These are phyloP conservation scores for Pythium pectinolyticum DNA, from an alignment of 352 stramenopile genomes.

Conservation along the genomic window DNA sequence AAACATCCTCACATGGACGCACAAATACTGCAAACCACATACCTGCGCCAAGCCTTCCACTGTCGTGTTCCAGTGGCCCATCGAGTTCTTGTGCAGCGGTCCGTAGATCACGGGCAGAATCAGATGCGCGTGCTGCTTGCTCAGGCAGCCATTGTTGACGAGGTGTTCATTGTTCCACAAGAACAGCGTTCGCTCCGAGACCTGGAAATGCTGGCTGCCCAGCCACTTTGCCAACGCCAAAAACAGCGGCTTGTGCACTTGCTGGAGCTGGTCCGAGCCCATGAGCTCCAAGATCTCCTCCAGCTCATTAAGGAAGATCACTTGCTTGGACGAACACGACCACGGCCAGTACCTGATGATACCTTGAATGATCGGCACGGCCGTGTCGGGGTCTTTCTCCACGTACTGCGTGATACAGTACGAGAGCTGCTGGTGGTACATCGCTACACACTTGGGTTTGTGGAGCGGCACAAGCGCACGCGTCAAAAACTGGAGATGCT, in stretches of 20 bases:
- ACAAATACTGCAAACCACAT: not conserved
- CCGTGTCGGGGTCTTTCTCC: constrained; percentile 97
- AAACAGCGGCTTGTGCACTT: constrained; percentile 81
- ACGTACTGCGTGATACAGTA: constrained; percentile 99
- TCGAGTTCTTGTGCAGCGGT: constrained; percentile 82
- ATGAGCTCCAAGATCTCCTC: constrained; percentile 98
- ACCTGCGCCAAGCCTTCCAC: constrained; percentile 90
- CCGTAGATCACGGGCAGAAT: constrained; percentile 96
- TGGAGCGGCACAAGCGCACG: constrained; percentile 96
- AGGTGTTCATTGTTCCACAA: constrained; percentile 99
- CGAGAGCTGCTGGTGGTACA: constrained; percentile 98
- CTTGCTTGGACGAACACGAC: constrained; percentile 87
- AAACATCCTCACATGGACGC: not conserved
- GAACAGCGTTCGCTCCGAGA: constrained; percentile 96
- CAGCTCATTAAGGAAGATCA: constrained; percentile 97
- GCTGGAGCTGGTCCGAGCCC: constrained; percentile 71
- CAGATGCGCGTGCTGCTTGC: constrained; percentile 89
- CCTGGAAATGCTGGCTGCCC: constrained; percentile 95
- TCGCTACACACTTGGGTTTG: constrained; percentile 91
- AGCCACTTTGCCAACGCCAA: constrained; percentile 83
- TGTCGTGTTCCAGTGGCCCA: constrained; percentile 96
- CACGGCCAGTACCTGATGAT: constrained; percentile 96
- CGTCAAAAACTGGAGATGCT: constrained; percentile 96
- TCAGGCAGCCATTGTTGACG: constrained; percentile 93
- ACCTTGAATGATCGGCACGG: constrained; percentile 92